Conservation (phyloP, 2,329 filamentous ascomycete species). For the Coniochaeta sp. region DNA sequence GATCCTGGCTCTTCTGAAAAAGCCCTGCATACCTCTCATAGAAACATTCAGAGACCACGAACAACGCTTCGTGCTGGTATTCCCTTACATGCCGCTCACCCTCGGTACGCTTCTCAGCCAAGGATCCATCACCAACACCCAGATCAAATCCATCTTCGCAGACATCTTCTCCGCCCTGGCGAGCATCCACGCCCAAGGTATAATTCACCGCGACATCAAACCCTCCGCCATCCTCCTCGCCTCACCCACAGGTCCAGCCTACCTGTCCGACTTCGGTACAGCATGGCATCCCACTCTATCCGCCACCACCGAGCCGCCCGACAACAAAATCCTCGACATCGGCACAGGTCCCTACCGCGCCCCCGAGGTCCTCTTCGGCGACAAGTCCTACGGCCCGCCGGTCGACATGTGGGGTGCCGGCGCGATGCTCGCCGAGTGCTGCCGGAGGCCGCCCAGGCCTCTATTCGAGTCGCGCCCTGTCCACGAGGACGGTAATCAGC, state of each 20-base stretch:
- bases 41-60: conserved; percentile 66
- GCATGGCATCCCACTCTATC: conserved; percentile 65
- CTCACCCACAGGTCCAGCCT: conserved; percentile 61
- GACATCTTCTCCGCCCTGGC: conserved; percentile 65
- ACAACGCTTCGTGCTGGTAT: conserved; percentile 69
- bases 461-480: conserved; percentile 73
- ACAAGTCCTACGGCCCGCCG: conserved; percentile 60
- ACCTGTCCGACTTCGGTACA: conserved; percentile 86
- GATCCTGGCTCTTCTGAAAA: conserved; percentile 55
- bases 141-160: conserved; percentile 39
- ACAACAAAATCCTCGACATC: conserved; percentile 80
- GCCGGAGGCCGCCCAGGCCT: conserved; percentile 42
- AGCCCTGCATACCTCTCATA: conserved; percentile 57
- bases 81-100: conserved; percentile 74
- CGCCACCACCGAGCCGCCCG: conserved; percentile 51
- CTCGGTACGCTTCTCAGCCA: conserved; percentile 59
- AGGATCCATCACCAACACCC: conserved; percentile 23
- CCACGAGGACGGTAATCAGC: conserved; percentile 78
- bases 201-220: conserved; percentile 92
- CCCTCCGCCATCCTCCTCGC: conserved; percentile 78
- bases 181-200: conserved; percentile 63
- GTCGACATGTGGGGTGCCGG: conserved; percentile 90
- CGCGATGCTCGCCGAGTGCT: conserved; percentile 73
- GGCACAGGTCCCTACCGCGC: conserved; percentile 88
- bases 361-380: conserved; percentile 84